Evolutionary conservation across 1,139 yeast species (phyloP), one percentile per base, ranked within the genome.

Genomic region (Diutina neorugosa): DNA sequence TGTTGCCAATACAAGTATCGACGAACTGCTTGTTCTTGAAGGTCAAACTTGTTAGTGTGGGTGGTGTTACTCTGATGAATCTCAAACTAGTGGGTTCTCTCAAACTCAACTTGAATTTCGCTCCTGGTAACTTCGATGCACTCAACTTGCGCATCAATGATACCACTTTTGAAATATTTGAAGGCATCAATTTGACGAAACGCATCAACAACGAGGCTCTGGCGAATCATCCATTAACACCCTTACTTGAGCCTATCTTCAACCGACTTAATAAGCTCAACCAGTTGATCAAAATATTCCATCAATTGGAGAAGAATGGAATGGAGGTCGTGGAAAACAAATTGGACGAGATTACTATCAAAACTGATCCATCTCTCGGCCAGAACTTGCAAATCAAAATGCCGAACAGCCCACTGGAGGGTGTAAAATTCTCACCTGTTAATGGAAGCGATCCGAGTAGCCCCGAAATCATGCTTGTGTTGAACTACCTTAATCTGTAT

Each of bases 271-370:
- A 65, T 53, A 68, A 66, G 54, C 63, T 74, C 52, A 67, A 66
- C 42, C 64, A 64, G 51, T 59, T 73, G 51, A 67, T 73, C 40
- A 66, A 63, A 51, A 60, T 73, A 19, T 59, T 72, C 50, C 70
- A 69, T 52, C 74, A 71, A 55, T 63, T 74, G 43, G 61, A 62
- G 44, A 62, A 62, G 43, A 65, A 64, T 46, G 61, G 66, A 12
- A 63, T 69, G 21, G 59, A 65, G 31, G 66, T 73, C 2, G 55
- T 66, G 14, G 60, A 65, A 52, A 68, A 67, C 53, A 60, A 71
- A 9, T 60, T 66, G 53, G 65, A 68, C 48, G 63, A 64, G 42
- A 65, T 74, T 9, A 62, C 62, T 1, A 65, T 74, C 27, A 61
- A 62, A 44, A 60, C 72, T 14, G 69, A 71, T 51, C 68, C 67